phyloP scores from a whole-genome alignment of 352 stramenopile genomes.

The Globisporangium alternatum region DNA sequence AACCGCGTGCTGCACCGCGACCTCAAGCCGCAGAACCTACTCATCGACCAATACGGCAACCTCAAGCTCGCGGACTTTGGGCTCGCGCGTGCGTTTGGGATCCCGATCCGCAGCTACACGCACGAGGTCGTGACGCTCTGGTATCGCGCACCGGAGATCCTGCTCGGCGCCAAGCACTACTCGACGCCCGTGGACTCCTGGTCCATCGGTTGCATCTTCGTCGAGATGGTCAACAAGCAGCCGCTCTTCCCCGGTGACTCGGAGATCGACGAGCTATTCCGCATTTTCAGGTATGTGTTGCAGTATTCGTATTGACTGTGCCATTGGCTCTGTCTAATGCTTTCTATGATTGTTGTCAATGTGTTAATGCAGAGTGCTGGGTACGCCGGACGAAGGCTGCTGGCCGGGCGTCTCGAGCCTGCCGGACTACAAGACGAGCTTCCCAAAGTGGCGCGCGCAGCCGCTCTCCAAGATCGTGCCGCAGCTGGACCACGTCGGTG shows the following conservation, averaged over 20 bases:
- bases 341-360: not conserved
- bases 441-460: conserved; percentile 97
- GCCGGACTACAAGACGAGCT: conserved; percentile 97
- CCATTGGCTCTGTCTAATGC: not conserved
- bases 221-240: conserved; percentile 92
- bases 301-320: not conserved
- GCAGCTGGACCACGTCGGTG: conserved; percentile 68
- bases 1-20: conserved; percentile 97
- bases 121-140: conserved; percentile 95
- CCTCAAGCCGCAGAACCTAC: conserved; percentile 97
- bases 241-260: conserved; percentile 92
- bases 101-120: conserved; percentile 89
- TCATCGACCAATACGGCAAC: conserved; percentile 85
- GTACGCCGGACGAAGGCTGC: conserved; percentile 94
- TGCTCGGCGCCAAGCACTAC: conserved; percentile 93
- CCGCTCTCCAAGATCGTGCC: conserved; percentile 87
- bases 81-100: conserved; percentile 85
- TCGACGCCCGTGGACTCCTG: conserved; percentile 92
- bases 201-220: conserved; percentile 93
- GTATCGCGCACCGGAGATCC: conserved; percentile 94
- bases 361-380: conserved; percentile 69
- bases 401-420: conserved; percentile 97
- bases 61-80: conserved; percentile 94
- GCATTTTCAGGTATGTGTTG: conserved; percentile 91
- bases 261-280: conserved; percentile 99